Evolutionary conservation across 768 basidiomycete genomes (phyloP), one percentile per base, ranked within the genome.

Genomic region (Termitomyces heimii): DNA sequence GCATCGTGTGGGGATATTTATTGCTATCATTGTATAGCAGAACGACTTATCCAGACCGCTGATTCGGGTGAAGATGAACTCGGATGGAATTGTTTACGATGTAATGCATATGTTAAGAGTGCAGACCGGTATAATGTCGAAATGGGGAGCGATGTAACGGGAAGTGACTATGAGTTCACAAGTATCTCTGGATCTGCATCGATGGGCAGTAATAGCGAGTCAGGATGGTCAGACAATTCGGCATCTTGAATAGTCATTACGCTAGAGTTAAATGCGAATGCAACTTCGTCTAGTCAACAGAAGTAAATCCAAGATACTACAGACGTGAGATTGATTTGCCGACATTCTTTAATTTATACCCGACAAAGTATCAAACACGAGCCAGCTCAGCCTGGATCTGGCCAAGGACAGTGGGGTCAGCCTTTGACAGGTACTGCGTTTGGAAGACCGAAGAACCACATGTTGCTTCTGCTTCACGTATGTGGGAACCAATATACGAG

Each of bases 21-120:
- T 73, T 98, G 97, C 72, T 99, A 98, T 70, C 86, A 88, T 63
- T 99, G 97, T 71, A 78, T 98, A 42, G 82, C 92, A 14, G 89
- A 91, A 66, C 84, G 85, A 59, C 82, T 98, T 75, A 79, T 92
- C 65, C 84, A 81, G 35, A 80, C 80, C 5, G 84, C 82, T 4
- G 87, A 88, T 58, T 90, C 88, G 35, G 82, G 75, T 24, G 79
- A 77, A 52, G 77, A 78, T 18, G 71, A 79, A 34, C 66, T 73
- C 50, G 77, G 78, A 22, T 96, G 94, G 94, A 83, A 85, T 60
- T 98, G 94, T 71, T 68, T 96, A 55, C 77, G 94, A 52, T 98
- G 94, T 66, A 80, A 78, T 6, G 81, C 84, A 58, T 73, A 69
- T 13, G 88, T 94, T 24, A 77, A 74, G 59, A 77, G 78, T 57